Evolutionary conservation across 2,329 filamentous ascomycete species (phyloP), one percentile per base, ranked within the genome.

Genomic region (Colletotrichum somersetense): DNA sequence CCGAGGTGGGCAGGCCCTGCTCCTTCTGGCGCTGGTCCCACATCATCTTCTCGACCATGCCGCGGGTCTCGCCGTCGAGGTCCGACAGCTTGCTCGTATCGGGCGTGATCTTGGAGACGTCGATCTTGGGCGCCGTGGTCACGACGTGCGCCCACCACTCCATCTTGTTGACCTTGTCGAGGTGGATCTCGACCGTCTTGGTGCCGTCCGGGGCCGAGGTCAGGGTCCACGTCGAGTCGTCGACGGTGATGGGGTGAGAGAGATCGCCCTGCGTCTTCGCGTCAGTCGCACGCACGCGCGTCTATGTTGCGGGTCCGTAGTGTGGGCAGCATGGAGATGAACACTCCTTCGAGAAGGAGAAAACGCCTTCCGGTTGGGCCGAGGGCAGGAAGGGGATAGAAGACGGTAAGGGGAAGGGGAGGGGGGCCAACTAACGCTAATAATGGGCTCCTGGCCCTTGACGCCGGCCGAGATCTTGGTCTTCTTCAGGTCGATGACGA

Each of bases 11-110:
- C 82, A 92, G 88, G 5, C 96, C 96, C 82, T 89, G 86, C 86
- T 98, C 95, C 90, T 99, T 99, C 86, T 98, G 95, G 76, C 93
- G 88, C 87, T 99, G 96, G 85, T 99, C 96, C 79, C 89, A 99
- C 96, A 99, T 99, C 96, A 99, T 99, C 90, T 99, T 99, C 90
- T 99, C 96, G 56, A 99, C 96, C 96, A 99, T 98, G 71, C 91
- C 89, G 75, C 96, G 89, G 66, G 96, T 99, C 87, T 97, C 93
- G 73, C 96, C 96, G 80, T 98, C 96, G 76, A 99, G 86, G 81
- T 99, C 96, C 69, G 93, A 91, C 78, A 99, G 87, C 82, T 95
- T 97, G 80, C 92, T 95, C 80, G 92, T 95, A 84, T 98, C 96
- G 30, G 96, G 96, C 80, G 91, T 90, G 83, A 99, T 98, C 86